A percentile compares a stretch with the other conserved stretches of the same genome.
Conservation (phyloP, 2,329 filamentous ascomycete genomes). For the Fusarium coicis region DNA sequence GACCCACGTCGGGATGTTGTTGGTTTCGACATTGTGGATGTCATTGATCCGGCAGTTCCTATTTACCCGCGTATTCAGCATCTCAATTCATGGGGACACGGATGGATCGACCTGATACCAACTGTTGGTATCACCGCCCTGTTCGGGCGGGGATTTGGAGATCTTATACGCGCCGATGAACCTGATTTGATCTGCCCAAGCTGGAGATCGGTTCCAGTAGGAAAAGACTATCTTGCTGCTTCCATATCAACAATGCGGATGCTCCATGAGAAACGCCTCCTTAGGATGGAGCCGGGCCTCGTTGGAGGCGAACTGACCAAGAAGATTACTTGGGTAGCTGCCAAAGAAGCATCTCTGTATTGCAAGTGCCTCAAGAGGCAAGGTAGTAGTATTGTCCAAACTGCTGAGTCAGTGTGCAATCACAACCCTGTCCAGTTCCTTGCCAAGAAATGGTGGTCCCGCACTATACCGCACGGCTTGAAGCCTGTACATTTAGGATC, state of each 20-base stretch:
- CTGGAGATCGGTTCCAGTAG: neutral
- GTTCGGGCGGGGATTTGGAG: constrained; percentile 2
- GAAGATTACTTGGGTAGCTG: neutral
- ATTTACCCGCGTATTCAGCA: constrained; percentile 6
- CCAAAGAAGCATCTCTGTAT: neutral
- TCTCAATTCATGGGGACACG: neutral
- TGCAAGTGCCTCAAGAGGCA: neutral
- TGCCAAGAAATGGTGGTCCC: constrained; percentile 12
- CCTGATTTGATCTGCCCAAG: neutral
- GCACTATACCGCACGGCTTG: neutral
- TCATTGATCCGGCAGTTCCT: neutral
- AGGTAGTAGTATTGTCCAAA: neutral
- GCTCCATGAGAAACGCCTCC: constrained; percentile 1
- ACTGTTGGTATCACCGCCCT: constrained; percentile 2
- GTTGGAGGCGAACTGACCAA: neutral
- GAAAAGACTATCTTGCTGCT: neutral
- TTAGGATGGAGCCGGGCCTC: constrained; percentile 3
- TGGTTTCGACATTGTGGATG: constrained; percentile 11
- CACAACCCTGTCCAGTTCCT: constrained; percentile 18
- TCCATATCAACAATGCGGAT: constrained; percentile 14
- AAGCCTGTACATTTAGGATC: neutral
- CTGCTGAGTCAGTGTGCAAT: neutral
- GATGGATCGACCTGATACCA: constrained; percentile 10
- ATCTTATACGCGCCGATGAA: neutral
- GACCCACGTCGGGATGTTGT: constrained; percentile 8